A percentile compares a stretch with the other conserved stretches of the same genome.
Conservation (phyloP, 176 grass and related monocot species). For the Carex pumila region DNA sequence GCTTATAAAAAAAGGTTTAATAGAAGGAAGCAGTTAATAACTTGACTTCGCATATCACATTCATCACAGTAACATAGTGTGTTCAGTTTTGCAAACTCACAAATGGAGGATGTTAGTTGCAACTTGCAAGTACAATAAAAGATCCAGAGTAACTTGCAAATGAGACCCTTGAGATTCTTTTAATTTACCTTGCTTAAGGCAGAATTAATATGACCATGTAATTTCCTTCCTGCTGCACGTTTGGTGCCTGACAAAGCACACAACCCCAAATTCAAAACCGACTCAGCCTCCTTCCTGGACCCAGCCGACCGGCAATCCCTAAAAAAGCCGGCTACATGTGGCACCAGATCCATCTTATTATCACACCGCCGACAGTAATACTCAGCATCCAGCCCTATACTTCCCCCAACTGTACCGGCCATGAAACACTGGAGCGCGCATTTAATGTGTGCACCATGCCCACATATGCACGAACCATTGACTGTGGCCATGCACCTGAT, state of each 20-base stretch:
- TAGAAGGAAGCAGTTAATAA: background rate
- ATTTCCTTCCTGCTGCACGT: constrained; percentile 40
- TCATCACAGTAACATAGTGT: background rate
- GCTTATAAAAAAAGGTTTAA: background rate
- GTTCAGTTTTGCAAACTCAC: constrained; percentile 1
- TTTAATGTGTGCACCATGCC: constrained; percentile 72
- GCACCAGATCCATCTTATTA: constrained; percentile 75
- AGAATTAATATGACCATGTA: constrained; percentile 45
- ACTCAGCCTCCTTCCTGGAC: constrained; percentile 48
- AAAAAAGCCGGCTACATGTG: constrained; percentile 43
- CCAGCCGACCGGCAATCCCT: constrained; percentile 48
- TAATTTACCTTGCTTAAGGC: constrained; percentile 53
- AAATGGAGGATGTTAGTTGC: background rate
- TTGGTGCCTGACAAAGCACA: constrained; percentile 57
- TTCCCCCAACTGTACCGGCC: constrained; percentile 90
- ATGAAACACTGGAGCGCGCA: constrained; percentile 80
- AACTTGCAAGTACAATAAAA: background rate
- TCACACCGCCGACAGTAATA: constrained; percentile 88
- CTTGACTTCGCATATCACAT: background rate
- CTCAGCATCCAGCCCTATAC: constrained; percentile 65
- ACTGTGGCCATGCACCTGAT: constrained; percentile 70
- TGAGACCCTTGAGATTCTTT: background rate
- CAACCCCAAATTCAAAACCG: constrained; percentile 57
- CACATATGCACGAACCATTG: constrained; percentile 55
- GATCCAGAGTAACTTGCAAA: background rate